Percentiles rank a stretch among this genome's conserved stretches.
Evolutionary conservation across 441 rosid genomes (phyloP).

Genomic region (Viola pubescens): DNA sequence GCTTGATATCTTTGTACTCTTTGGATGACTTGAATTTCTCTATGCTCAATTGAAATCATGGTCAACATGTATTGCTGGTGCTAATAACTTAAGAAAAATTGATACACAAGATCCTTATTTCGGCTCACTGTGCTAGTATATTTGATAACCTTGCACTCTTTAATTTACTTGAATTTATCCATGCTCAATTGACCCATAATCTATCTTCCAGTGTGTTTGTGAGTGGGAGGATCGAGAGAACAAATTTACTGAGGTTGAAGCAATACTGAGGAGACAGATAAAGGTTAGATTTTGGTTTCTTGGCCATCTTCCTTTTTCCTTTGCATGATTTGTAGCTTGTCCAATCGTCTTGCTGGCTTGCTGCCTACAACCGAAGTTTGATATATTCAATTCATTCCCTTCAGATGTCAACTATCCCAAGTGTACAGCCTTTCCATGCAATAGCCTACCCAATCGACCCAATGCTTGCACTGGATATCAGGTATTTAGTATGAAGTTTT

Average conservation of each 20-base stretch:
- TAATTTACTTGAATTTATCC: no score
- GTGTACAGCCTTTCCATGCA: conserved; percentile 99
- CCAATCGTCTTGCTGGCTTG: no score
- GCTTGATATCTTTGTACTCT: no score
- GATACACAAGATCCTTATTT: no score
- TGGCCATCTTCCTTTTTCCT: background rate
- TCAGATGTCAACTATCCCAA: conserved; percentile 89
- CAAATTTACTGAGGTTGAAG: conserved; percentile 85
- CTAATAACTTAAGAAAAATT: no score
- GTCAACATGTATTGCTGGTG: no score
- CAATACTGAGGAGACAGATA: conserved; percentile 78
- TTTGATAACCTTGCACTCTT: no score
- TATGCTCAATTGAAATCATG: no score
- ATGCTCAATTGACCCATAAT: no score
- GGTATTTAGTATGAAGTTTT: conserved; percentile 29
- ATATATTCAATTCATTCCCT: background rate
- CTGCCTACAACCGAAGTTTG: background rate
- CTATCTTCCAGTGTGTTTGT: conserved; percentile 66
- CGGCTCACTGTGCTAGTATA: no score
- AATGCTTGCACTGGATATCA: conserved; percentile 91
- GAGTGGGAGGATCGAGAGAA: conserved; percentile 91
- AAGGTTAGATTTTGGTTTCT: conserved; percentile 34
- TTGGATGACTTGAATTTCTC: no score
- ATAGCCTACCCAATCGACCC: conserved; percentile 97
- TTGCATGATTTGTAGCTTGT: background rate